phyloP scores from a whole-genome alignment of 768 basidiomycete genomes.

The Suillus decipiens region DNA sequence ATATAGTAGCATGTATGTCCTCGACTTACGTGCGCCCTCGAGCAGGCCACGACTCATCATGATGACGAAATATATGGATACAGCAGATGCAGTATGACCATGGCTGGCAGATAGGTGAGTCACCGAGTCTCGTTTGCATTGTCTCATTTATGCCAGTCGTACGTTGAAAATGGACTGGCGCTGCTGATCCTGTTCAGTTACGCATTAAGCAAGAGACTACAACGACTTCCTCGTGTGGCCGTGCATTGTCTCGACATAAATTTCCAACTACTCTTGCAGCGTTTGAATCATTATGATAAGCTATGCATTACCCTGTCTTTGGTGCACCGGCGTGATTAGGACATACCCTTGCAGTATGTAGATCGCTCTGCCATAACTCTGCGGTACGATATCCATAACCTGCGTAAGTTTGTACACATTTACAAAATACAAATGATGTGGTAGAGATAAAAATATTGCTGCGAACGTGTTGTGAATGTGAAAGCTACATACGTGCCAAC shows the following conservation, averaged over 20 bases:
- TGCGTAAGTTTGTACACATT: neutral
- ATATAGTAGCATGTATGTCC: neutral
- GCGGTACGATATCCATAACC: neutral
- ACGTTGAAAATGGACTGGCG: neutral
- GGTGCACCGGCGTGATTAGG: neutral
- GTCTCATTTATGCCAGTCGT: neutral
- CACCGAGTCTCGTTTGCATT: neutral
- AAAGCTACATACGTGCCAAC: neutral
- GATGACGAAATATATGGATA: neutral
- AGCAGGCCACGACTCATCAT: neutral
- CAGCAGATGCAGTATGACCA: neutral
- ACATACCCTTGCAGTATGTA: neutral
- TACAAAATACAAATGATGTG: neutral
- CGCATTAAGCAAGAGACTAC: neutral
- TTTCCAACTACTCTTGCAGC: neutral
- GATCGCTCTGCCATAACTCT: neutral
- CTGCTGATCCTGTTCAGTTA: neutral
- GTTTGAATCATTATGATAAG: neutral
- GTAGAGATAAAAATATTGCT: neutral
- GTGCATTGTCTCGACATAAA: neutral
- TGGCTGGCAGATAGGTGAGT: neutral
- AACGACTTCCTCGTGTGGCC: neutral
- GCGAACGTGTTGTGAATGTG: neutral
- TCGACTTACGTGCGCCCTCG: neutral
- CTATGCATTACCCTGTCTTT: neutral